A percentile compares a stretch with the other conserved stretches of the same genome.
These are phyloP conservation scores for Crithidia brevicula DNA, from an alignment of 208 protist genomes.

Conservation along the genomic window DNA sequence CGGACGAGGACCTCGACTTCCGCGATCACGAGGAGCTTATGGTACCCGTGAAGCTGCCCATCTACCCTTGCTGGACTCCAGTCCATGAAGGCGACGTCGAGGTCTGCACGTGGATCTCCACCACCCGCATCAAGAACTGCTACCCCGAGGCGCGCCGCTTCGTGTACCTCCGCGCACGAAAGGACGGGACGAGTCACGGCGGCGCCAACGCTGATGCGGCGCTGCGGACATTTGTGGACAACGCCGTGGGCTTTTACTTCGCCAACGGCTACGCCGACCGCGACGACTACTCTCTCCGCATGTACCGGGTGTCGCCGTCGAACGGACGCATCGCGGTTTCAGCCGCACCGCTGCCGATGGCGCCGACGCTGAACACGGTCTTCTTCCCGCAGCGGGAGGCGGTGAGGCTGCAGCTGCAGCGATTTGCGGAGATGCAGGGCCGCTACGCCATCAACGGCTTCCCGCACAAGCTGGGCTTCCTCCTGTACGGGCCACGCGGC, in stretches of 20 bases:
- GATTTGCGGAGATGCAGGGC: slow-evolving; percentile 18
- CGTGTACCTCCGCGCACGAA: slow-evolving; percentile 24
- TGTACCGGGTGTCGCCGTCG: slow-evolving; percentile 6
- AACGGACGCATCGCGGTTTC: background rate
- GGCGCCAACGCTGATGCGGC: slow-evolving; percentile 16
- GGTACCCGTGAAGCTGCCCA: slow-evolving; percentile 33
- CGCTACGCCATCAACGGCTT: slow-evolving; percentile 31
- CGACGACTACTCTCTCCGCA: slow-evolving; percentile 9
- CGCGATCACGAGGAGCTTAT: slow-evolving; percentile 12
- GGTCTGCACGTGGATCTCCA: slow-evolving; percentile 30
- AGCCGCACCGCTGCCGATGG: slow-evolving; percentile 10
- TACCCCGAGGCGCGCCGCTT: slow-evolving; percentile 9
- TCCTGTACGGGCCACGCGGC: slow-evolving; percentile 31
- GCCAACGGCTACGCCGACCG: slow-evolving; percentile 17
- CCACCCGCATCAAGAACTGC: background rate
- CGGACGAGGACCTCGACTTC: slow-evolving; percentile 2
- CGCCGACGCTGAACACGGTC: slow-evolving; percentile 28
- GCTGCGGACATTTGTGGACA: slow-evolving; percentile 29
- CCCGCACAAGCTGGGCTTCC: slow-evolving; percentile 31
- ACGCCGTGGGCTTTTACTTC: slow-evolving; percentile 31
- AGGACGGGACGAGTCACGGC: background rate
- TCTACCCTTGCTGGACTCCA: slow-evolving; percentile 31
- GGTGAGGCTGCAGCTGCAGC: slow-evolving; percentile 19
- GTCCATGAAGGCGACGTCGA: slow-evolving; percentile 22
- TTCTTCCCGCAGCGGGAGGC: slow-evolving; percentile 19